Evolutionary conservation across 2,329 filamentous ascomycete species (phyloP).

Genomic region (Parastagonospora nodorum): DNA sequence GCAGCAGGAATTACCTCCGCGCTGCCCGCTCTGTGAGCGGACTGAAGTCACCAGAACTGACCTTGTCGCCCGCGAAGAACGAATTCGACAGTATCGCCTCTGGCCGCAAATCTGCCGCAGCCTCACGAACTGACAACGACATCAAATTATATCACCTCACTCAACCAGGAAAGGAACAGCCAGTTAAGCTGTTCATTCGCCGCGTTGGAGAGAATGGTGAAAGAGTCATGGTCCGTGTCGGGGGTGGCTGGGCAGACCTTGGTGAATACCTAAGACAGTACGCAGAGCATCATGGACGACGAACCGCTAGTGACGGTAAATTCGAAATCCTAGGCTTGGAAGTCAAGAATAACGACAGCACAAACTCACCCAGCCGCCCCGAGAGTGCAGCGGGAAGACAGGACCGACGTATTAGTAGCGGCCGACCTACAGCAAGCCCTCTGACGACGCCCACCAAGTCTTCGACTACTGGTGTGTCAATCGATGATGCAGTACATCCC

Average conservation of each 20-base stretch:
- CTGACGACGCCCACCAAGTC: slow-evolving; percentile 37
- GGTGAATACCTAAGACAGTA: slow-evolving; percentile 95
- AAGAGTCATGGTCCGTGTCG: slow-evolving; percentile 96
- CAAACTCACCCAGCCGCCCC: slow-evolving; percentile 28
- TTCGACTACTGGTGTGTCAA: slow-evolving; percentile 15
- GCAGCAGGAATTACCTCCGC: slow-evolving; percentile 39
- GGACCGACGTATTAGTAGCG: slow-evolving; percentile 32
- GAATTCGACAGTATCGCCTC: slow-evolving; percentile 36
- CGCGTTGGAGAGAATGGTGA: slow-evolving; percentile 88
- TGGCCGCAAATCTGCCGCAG: slow-evolving; percentile 35
- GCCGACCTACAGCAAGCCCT: slow-evolving; percentile 24
- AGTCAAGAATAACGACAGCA: slow-evolving; percentile 27
- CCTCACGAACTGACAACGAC: slow-evolving; percentile 56
- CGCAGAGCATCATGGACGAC: slow-evolving; percentile 86
- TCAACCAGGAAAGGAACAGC: slow-evolving; percentile 79
- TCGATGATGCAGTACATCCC: slow-evolving; percentile 28
- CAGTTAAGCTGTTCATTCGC: slow-evolving; percentile 93
- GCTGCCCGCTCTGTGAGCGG: slow-evolving; percentile 38
- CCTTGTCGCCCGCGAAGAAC: slow-evolving; percentile 43
- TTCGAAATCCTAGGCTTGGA: slow-evolving; percentile 61
- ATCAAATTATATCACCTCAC: slow-evolving; percentile 93
- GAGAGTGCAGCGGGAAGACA: slow-evolving; percentile 35
- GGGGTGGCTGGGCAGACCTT: slow-evolving; percentile 96
- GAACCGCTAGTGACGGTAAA: slow-evolving; percentile 60
- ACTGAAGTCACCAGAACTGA: slow-evolving; percentile 44